A percentile compares a stretch with the other conserved stretches of the same genome.
phyloP scores from a whole-genome alignment of 2,329 filamentous ascomycete genomes.

The Mycosphaerelloides madeirae region DNA sequence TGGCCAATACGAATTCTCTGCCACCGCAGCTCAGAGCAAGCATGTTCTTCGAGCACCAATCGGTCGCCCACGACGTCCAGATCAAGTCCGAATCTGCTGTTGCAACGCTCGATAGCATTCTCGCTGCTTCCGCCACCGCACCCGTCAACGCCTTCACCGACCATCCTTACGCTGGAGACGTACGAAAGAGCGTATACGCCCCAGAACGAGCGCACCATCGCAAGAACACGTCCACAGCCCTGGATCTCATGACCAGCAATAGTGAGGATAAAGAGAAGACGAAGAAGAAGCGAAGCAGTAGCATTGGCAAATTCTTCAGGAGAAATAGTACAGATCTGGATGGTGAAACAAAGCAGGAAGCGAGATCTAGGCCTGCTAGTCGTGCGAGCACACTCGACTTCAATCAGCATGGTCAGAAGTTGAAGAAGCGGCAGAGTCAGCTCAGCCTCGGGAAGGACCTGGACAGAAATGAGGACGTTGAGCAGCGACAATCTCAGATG shows the following conservation, averaged over 20 bases:
- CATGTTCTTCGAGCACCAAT: slow-evolving; percentile 75
- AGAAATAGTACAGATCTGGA: slow-evolving; percentile 32
- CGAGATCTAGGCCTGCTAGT: slow-evolving; percentile 16
- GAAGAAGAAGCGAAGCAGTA: slow-evolving; percentile 28
- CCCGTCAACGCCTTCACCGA: slow-evolving; percentile 90
- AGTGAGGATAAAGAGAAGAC: slow-evolving; percentile 9
- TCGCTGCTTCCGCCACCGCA: slow-evolving; percentile 81
- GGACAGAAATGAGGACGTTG: slow-evolving; percentile 11
- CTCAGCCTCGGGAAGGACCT: slow-evolving; percentile 30
- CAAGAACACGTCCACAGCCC: slow-evolving; percentile 15
- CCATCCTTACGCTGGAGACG: slow-evolving; percentile 72
- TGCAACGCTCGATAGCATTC: slow-evolving; percentile 81
- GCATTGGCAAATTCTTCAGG: slow-evolving; percentile 28
- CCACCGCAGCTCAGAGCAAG: slow-evolving; percentile 87
- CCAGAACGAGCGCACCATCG: slow-evolving; percentile 20
- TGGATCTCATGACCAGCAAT: not conserved
- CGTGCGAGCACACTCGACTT: slow-evolving; percentile 30
- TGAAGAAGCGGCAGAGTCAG: slow-evolving; percentile 32
- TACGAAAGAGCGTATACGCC: slow-evolving; percentile 72
- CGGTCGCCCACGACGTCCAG: slow-evolving; percentile 51
- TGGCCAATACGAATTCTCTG: slow-evolving; percentile 46
- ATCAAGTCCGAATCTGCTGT: slow-evolving; percentile 75
- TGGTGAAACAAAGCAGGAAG: slow-evolving; percentile 31
- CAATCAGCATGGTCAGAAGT: slow-evolving; percentile 30
- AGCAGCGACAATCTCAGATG: slow-evolving; percentile 18